Evolutionary conservation across 306 rosid species (phyloP).

Genomic region (Dryas drummondii): DNA sequence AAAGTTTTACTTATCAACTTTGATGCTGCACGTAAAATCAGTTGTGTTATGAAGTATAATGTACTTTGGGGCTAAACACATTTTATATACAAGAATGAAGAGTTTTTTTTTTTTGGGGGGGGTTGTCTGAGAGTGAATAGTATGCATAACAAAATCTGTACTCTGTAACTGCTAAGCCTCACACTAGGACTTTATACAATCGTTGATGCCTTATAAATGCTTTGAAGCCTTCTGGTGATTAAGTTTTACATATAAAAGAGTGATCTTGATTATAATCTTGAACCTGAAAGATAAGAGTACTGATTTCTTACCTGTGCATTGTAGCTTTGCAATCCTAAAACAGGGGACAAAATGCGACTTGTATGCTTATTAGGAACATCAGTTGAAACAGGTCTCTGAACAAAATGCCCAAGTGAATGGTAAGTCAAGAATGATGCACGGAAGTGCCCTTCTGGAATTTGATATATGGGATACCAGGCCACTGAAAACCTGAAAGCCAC

Average conservation of each 20-base stretch:
- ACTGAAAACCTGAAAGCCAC: conserved; percentile 26
- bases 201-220: no score
- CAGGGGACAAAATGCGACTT: conserved; percentile 13
- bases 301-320: conserved; percentile 15
- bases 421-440: conserved; percentile 26
- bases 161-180: background rate
- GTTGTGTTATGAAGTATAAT: background rate
- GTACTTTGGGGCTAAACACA: background rate
- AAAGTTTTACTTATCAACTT: background rate
- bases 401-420: conserved; percentile 30
- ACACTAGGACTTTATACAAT: background rate
- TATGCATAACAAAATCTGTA: background rate
- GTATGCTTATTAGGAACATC: background rate
- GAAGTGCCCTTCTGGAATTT: conserved; percentile 25
- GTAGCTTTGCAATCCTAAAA: conserved; percentile 28
- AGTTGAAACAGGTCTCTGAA: conserved; percentile 5
- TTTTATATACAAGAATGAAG: background rate
- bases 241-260: background rate
- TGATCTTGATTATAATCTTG: background rate
- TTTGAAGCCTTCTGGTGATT: no score
- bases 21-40: background rate
- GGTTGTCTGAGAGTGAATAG: background rate
- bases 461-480: conserved; percentile 32
- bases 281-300: background rate
- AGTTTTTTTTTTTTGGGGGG: background rate